Evolutionary conservation across 257 asterid genomes (phyloP).

Genomic region (Nyctanthes arbortristis): DNA sequence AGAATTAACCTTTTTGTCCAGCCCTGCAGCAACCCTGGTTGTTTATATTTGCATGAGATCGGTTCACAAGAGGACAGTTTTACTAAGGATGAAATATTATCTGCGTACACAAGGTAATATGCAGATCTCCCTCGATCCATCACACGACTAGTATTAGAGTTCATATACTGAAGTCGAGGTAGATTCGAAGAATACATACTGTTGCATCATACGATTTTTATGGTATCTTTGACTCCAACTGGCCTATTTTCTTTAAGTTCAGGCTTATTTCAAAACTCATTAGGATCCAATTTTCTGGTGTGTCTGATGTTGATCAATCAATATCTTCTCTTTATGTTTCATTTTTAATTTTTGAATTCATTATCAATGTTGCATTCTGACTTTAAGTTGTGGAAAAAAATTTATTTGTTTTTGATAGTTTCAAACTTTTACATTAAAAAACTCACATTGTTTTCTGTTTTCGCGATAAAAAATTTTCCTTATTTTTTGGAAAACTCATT

Average conservation of each 20-base stretch:
- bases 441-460: too few species aligned
- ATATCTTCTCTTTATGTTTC: too few species aligned
- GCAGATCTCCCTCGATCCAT: neutral
- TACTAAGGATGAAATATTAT: constrained; percentile 88
- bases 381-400: too few species aligned
- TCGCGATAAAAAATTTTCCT: too few species aligned
- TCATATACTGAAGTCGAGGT: neutral
- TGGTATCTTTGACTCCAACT: neutral
- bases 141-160: neutral
- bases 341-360: too few species aligned
- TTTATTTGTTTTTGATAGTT: too few species aligned
- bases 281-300: neutral
- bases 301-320: neutral
- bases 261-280: constrained; percentile 6
- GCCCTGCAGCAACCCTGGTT: constrained; percentile 94
- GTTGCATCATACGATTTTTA: neutral
- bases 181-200: neutral
- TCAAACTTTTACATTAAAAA: too few species aligned
- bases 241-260: neutral
- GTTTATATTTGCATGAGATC: constrained; percentile 85
- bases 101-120: constrained; percentile 80
- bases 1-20: constrained; percentile 36
- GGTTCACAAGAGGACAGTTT: constrained; percentile 91
- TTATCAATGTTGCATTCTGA: too few species aligned
- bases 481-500: too few species aligned